Conservation (phyloP, 345 rosid species). For the Murraya koenigii region DNA sequence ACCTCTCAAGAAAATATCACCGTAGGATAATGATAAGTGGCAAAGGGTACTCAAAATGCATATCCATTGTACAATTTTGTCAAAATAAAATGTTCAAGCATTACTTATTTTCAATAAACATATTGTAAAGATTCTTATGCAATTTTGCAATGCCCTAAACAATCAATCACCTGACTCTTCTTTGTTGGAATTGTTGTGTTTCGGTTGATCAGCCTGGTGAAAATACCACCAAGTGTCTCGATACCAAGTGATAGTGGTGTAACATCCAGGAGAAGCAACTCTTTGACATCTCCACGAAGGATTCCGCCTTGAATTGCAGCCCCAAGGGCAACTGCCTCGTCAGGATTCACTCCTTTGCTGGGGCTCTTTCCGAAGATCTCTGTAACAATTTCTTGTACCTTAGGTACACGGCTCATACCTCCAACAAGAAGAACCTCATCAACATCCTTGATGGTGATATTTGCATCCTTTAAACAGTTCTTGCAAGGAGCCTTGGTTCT, state of each 20-base stretch:
- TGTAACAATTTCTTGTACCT: conserved; percentile 71
- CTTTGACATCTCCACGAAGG: conserved; percentile 91
- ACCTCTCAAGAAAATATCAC: too few species aligned
- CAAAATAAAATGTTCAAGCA: not conserved
- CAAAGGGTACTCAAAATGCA: too few species aligned
- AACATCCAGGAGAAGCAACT: conserved; percentile 79
- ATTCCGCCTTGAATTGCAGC: conserved; percentile 93
- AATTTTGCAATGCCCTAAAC: not conserved
- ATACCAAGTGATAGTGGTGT: conserved; percentile 89
- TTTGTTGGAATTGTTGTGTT: conserved; percentile 91
- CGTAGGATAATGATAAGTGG: too few species aligned
- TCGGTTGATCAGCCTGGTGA: conserved; percentile 66
- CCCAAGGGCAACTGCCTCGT: conserved; percentile 88
- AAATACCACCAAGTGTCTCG: conserved; percentile 80
- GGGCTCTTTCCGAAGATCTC: conserved; percentile 83
- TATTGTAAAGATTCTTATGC: not conserved
- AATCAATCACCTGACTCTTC: conserved; percentile 61
- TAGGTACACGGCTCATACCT: conserved; percentile 96
- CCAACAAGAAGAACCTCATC: conserved; percentile 90
- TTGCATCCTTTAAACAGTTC: conserved; percentile 82
- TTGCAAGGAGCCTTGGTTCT: conserved; percentile 71
- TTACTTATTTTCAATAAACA: not conserved
- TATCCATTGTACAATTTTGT: not conserved
- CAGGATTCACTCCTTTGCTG: conserved; percentile 87
- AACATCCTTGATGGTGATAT: conserved; percentile 60